Conservation (phyloP, 352 stramenopile species). For the Globisporangium mamillatum region DNA sequence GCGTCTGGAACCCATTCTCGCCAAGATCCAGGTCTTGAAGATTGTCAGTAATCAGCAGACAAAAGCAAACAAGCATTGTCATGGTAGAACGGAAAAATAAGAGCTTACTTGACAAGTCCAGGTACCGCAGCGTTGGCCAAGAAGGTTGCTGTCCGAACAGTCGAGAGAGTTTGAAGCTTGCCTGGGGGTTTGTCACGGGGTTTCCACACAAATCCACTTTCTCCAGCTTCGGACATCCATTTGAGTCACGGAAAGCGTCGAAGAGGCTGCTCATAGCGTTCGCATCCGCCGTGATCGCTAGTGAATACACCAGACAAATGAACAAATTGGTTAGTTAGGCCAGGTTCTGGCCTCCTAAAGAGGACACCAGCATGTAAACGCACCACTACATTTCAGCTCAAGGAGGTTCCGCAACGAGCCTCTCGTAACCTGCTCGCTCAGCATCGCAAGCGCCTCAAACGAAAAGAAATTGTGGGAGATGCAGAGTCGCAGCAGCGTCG, state of each 20-base stretch:
- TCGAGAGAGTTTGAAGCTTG: constrained; percentile 17
- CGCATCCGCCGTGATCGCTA: constrained; percentile 27
- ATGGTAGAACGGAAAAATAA: too few relatives aligned
- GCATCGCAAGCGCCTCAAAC: constrained; percentile 24
- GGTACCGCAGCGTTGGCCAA: constrained; percentile 21
- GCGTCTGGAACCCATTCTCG: constrained; percentile 20
- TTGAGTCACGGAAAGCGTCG: constrained; percentile 14
- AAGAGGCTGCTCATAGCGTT: constrained; percentile 25
- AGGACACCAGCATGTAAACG: background rate
- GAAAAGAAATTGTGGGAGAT: constrained; percentile 51
- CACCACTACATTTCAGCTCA: constrained; percentile 42
- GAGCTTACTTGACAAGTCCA: constrained; percentile 33
- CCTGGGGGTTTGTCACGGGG: constrained; percentile 20
- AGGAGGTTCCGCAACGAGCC: constrained; percentile 19
- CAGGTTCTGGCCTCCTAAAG: background rate
- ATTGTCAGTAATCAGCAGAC: background rate
- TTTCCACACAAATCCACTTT: constrained; percentile 29
- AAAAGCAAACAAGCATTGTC: constrained; percentile 1
- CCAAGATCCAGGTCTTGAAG: constrained; percentile 33
- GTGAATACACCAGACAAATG: background rate
- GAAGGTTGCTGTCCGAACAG: constrained; percentile 12
- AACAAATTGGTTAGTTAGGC: background rate
- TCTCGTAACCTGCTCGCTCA: constrained; percentile 27
- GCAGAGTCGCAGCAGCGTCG: constrained; percentile 26
- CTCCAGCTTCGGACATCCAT: constrained; percentile 20